Evolutionary conservation across 139 green algal species (phyloP), one percentile per base, ranked within the genome.

Genomic region (Chlamydomonas applanata): DNA sequence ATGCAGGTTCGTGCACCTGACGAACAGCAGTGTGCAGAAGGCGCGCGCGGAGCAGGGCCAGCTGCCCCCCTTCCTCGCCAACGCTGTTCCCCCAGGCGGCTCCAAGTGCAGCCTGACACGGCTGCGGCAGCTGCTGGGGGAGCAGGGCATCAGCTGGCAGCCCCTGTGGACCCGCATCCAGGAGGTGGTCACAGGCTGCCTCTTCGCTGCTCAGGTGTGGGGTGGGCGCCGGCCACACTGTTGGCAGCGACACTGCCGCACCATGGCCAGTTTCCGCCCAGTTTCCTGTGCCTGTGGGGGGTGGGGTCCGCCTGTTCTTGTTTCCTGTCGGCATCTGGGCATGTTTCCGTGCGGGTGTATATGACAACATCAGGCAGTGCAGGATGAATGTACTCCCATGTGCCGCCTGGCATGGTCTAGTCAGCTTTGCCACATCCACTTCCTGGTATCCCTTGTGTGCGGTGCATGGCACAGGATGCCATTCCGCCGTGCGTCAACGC

Each of bases 1-100:
- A 16, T 59, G 36, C 75, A 81, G 76, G 73, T 46, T 80, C 65
- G 85, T 92, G 74, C 91, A 96, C 83, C 85, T 96, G 20, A 94
- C 91, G 44, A 96, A 96, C 82, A 89, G 83, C 22, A 76, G 53
- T 13, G 54, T 87, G 7, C 78, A 87, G 61, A 78, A 73, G 49
- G 36, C 22, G 3, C 56, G 71, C 2, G 62, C 71, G 9, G 68
- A 81, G 19, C 40, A 20, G 32, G 70, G 69, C 1, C 52, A 69
- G 62, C 63, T 77, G 61, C 73, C 73, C 0, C 1, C 24, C 79
- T 80, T 80, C 53, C 66, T 80, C 17, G 36, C 36, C 17, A 40
- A 53, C 7, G 30, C 62, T 29, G 25, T 44, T 5, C 59, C 59
- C 0, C 40, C 69, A 27, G 78, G 75, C 14, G 76, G 78, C 36